These are phyloP conservation scores for Lactarius pseudohatsudake DNA, from an alignment of 768 basidiomycete species.

Conservation along the genomic window DNA sequence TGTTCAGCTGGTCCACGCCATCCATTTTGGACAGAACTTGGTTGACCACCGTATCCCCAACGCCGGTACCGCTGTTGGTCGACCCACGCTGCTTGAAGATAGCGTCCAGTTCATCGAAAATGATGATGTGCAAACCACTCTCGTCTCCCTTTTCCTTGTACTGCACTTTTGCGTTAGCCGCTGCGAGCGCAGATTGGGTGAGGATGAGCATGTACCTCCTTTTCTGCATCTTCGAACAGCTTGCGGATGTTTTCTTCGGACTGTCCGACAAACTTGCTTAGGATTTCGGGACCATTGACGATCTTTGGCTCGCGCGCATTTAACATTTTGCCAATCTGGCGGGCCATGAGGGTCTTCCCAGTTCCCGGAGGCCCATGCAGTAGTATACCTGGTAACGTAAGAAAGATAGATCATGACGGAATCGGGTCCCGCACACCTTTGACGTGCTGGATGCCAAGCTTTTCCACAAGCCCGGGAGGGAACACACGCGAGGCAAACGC, in stretches of 20 bases:
- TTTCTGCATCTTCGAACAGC: conserved; percentile 97
- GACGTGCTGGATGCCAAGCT: conserved; percentile 96
- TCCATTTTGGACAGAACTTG: conserved; percentile 99
- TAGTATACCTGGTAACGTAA: conserved; percentile 65
- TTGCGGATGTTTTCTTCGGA: conserved; percentile 98
- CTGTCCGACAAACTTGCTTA: conserved; percentile 96
- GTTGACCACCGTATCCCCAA: conserved; percentile 98
- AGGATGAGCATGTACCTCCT: conserved; percentile 60
- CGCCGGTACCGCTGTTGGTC: conserved; percentile 87
- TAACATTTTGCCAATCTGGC: conserved; percentile 99
- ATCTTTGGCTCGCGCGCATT: conserved; percentile 98
- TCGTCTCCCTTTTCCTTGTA: conserved; percentile 98
- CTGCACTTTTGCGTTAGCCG: conserved; percentile 40
- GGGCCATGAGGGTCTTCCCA: conserved; percentile 95
- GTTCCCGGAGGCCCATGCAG: conserved; percentile 97
- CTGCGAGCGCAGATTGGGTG: not conserved
- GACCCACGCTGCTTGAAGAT: conserved; percentile 99
- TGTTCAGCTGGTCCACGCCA: conserved; percentile 97
- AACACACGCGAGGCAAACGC: conserved; percentile 99
- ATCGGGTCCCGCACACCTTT: conserved; percentile 61
- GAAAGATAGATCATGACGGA: not conserved
- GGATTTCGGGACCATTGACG: conserved; percentile 96
- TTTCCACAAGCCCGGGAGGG: conserved; percentile 94
- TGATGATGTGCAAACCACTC: conserved; percentile 97
- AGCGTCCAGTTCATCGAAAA: conserved; percentile 98